A percentile compares a stretch with the other conserved stretches of the same genome.
Evolutionary conservation across 2,329 filamentous ascomycete genomes (phyloP).

Genomic region (Ceratocystis huliohia): DNA sequence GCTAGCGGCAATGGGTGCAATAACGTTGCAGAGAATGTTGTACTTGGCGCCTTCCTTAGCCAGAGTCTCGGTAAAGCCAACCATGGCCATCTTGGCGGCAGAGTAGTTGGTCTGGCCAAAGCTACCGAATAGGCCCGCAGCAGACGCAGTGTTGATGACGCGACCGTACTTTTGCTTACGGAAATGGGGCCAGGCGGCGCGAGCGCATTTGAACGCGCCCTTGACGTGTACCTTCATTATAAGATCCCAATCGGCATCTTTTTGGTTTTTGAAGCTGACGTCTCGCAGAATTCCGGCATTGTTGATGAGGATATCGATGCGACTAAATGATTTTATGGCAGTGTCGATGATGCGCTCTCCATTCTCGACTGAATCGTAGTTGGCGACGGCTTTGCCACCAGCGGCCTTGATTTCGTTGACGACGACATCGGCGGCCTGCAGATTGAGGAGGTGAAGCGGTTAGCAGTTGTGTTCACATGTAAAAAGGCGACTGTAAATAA

Average conservation of each 20-base stretch:
- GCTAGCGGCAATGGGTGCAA: conserved; percentile 84
- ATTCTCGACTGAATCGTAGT: conserved; percentile 90
- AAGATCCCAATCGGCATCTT: conserved; percentile 91
- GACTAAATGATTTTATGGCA: conserved; percentile 66
- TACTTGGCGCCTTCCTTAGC: conserved; percentile 97
- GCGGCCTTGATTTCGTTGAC: conserved; percentile 73
- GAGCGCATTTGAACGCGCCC: conserved; percentile 89
- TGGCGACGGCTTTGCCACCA: conserved; percentile 91
- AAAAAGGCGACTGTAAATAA: not conserved
- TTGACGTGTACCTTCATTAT: conserved; percentile 86
- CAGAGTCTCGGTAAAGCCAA: conserved; percentile 94
- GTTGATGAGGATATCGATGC: conserved; percentile 92
- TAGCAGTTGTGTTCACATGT: not conserved
- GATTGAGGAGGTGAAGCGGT: not conserved
- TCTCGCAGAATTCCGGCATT: conserved; percentile 94
- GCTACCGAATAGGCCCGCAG: conserved; percentile 85
- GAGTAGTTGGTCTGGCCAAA: conserved; percentile 97
- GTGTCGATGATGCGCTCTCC: conserved; percentile 91
- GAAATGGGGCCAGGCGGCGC: conserved; percentile 94
- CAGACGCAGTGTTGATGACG: conserved; percentile 94
- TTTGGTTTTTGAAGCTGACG: conserved; percentile 98
- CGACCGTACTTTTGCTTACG: conserved; percentile 97
- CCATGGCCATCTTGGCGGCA: conserved; percentile 85
- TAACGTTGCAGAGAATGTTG: conserved; percentile 90
- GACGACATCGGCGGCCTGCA: conserved; percentile 66